Evolutionary conservation across 2,329 filamentous ascomycete genomes (phyloP), one percentile per base, ranked within the genome.

Genomic region (Fusarium pseudograminearum): DNA sequence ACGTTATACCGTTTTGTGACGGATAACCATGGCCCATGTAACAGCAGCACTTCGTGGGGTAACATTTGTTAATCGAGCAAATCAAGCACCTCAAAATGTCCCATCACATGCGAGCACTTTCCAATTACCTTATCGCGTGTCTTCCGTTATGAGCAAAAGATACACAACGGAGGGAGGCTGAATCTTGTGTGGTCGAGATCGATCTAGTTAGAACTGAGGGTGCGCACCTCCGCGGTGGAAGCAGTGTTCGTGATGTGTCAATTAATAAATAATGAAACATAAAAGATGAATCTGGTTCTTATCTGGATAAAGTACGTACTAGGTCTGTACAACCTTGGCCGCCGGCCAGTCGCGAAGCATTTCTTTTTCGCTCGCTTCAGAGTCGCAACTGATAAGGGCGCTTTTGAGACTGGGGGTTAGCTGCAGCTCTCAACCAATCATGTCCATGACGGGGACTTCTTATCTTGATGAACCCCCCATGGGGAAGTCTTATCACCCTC

Each of bases 241-340:
- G 34, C 36, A 8, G 11, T 15, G 11, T 20, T 18, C n/a, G 15
- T 20, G 61, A 65, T 65, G 61, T 65, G 62, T 65, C 61, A 65
- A 55, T n/a, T 44, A 36, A 66, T 66, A 61, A 66, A 50, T 60
- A 65, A 54, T 65, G 33, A 52, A 30, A 31, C 41, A 22, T 51
- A n/a, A 34, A 50, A 7, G 36, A 22, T 3, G 22, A 18, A 14
- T 7, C 11, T 12, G 7, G 16, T 28, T 20, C 48, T 66, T 66
- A 66, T 66, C 63, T 51, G 15, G 56, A 51, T 66, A 61, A n/a
- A 46, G 18, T n/a, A 18, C 15, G 8, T 28, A 18, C 15, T 55
- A 47, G 47, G 41, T 20, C 6, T 38, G 20, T n/a, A 20, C 22
- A 30, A 15, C 12, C n/a, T 20, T n/a, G 44, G 33, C 54, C 48